Evolutionary conservation across 169 alveolate genomes (phyloP).

Genomic region (Amoebophrya sp.): DNA sequence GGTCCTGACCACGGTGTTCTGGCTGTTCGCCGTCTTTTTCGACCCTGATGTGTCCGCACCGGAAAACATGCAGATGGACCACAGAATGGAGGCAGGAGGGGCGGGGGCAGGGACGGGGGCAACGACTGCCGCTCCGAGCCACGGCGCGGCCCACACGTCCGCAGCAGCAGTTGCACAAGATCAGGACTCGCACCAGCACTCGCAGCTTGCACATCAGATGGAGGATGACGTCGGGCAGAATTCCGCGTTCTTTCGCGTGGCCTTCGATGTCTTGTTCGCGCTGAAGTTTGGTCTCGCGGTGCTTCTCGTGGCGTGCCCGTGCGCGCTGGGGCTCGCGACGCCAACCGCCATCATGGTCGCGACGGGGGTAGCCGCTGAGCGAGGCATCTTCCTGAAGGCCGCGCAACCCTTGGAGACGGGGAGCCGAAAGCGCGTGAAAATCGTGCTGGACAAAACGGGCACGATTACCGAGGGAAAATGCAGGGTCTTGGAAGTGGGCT

Average conservation of each 20-base stretch:
- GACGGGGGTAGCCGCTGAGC: constrained; percentile 8
- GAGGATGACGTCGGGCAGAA: neutral
- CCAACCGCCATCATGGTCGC: constrained; percentile 16
- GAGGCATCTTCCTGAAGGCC: constrained; percentile 1
- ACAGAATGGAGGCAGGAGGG: neutral
- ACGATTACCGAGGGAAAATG: constrained; percentile 6
- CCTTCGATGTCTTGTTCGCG: neutral
- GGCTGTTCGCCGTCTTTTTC: neutral
- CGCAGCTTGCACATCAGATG: no score
- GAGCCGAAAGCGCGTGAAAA: neutral
- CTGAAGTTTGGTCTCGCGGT: neutral
- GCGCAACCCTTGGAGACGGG: constrained; percentile 7
- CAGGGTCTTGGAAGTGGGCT: neutral
- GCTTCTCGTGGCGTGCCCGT: constrained; percentile 15
- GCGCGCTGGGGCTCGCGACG: constrained; percentile 17
- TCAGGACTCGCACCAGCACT: neutral
- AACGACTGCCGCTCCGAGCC: no score
- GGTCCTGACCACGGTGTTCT: neutral
- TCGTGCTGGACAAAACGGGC: constrained; percentile 15
- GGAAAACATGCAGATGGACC: neutral
- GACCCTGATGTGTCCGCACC: neutral
- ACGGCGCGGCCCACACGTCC: neutral
- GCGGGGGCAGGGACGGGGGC: neutral
- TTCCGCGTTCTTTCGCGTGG: neutral
- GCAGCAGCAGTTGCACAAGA: neutral